Evolutionary conservation across 441 rosid species (phyloP), one percentile per base, ranked within the genome.

Genomic region (Metrosideros polymorpha): DNA sequence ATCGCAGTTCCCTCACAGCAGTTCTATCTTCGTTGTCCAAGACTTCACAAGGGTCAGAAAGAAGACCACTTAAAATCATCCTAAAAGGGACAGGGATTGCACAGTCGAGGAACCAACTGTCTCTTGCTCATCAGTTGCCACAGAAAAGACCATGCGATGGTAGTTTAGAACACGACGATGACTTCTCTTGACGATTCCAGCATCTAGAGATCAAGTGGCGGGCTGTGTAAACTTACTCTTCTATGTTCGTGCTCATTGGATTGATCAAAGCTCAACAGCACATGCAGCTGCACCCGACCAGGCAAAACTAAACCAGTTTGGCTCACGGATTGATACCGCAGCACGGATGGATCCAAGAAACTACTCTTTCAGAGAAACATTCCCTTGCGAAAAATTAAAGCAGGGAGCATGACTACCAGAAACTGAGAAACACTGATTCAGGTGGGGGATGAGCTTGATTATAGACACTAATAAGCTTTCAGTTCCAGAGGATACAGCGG

Each of bases 41-140:
- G 88, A 90, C 86, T 66, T 86, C 55, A 55, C 87, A 82, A 85
- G 87, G 83, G 53, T 32, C 87, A 86, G 45, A 56, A 42, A 55
- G 90, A 84, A 92, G 88, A 85, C 87, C 92, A 86, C 82, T 84
- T 55, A 89, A 89, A 90, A 87, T 90, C 84, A 76, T 90, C 61
- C 84, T 89, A 51, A 89, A 89, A 82, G 90, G 89, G 86, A 59
- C 84, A 42, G 86, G 56, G 27, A 82, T 87, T 55, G 66, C 88
- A 54, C 79, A 86, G 45, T 53, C 76, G 45, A 91, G 79, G 43
- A 86, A 89, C 77, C 89, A 84, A 83, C 90, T 76, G 30, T 66
- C 89, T 32, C 85, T 82, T 82, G 90, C 90, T 86, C 90, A 71
- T 89, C 90, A 89, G 39, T 89, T 90, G 84, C 93, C 97, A 53